A percentile compares a stretch with the other conserved stretches of the same genome.
phyloP scores from a whole-genome alignment of 805 yeast species.

The Helenozyma baotianmanensis region DNA sequence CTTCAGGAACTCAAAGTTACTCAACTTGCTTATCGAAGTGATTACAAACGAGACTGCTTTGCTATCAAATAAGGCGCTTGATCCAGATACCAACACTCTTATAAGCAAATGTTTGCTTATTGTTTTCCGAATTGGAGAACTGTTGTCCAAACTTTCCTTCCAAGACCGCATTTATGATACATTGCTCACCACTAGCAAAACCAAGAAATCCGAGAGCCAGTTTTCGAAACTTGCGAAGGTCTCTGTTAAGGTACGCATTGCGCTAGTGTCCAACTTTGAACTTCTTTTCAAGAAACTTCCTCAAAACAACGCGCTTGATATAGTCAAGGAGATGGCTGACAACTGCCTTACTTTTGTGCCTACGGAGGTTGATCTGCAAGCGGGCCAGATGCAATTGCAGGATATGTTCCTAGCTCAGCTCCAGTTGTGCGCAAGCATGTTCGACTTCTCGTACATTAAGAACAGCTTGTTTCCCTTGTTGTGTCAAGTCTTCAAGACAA shows the following conservation, averaged over 20 bases:
- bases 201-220: constrained; percentile 17
- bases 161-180: constrained; percentile 60
- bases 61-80: constrained; percentile 14
- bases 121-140: constrained; percentile 57
- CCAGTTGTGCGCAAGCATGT: constrained; percentile 36
- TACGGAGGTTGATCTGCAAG: constrained; percentile 23
- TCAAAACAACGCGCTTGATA: constrained; percentile 46
- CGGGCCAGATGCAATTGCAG: constrained; percentile 41
- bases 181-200: constrained; percentile 24
- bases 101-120: constrained; percentile 49
- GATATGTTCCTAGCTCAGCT: constrained; percentile 47
- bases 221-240: constrained; percentile 25
- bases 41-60: constrained; percentile 37
- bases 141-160: constrained; percentile 72
- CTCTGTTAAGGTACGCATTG: constrained; percentile 30
- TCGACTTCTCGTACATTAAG: constrained; percentile 69
- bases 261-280: constrained; percentile 41
- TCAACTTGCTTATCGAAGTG: constrained; percentile 61
- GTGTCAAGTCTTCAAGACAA: constrained; percentile 71
- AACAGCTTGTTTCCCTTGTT: constrained; percentile 71
- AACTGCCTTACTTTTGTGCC: constrained; percentile 24
- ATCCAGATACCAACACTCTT: constrained; percentile 32
- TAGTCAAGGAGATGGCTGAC: constrained; percentile 42
- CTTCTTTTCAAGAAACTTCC: constrained; percentile 47
- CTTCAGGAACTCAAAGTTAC: constrained; percentile 62